Percentiles rank a stretch among this genome's conserved stretches.
These are phyloP conservation scores for Medicago arabica DNA, from an alignment of 306 rosid species.

Conservation along the genomic window DNA sequence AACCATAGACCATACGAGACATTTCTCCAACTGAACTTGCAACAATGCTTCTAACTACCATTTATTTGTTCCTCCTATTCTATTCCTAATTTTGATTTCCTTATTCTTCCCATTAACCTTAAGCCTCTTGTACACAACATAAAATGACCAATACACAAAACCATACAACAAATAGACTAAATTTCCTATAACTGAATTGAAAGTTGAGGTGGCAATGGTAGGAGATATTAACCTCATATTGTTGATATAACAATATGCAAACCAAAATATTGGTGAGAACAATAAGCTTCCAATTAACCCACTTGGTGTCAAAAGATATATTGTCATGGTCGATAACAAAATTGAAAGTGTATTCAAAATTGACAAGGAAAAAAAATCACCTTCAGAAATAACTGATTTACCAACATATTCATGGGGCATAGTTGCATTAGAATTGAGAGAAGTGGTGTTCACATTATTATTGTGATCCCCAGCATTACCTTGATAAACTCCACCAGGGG, in stretches of 20 bases:
- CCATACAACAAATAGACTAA: not conserved
- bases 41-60: no score
- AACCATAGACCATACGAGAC: no score
- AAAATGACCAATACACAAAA: not conserved
- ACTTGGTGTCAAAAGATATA: slow-evolving; percentile 34
- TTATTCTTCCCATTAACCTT: not conserved
- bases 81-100: not conserved
- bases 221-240: slow-evolving; percentile 29
- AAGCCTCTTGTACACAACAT: not conserved
- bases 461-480: not conserved
- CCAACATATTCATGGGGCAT: not conserved
- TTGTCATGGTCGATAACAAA: slow-evolving; percentile 12
- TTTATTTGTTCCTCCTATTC: not conserved
- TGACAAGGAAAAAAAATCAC: not conserved
- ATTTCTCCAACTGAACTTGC: no score
- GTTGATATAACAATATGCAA: slow-evolving; percentile 13
- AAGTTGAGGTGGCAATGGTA: not conserved
- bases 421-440: not conserved
- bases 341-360: slow-evolving; percentile 5
- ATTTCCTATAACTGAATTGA: not conserved
- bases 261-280: not conserved
- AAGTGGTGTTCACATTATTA: no score
- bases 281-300: not conserved
- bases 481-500: slow-evolving; percentile 35
- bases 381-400: not conserved